phyloP scores from a whole-genome alignment of 179 eudicot genomes.

The Monotropa hypopitys region DNA sequence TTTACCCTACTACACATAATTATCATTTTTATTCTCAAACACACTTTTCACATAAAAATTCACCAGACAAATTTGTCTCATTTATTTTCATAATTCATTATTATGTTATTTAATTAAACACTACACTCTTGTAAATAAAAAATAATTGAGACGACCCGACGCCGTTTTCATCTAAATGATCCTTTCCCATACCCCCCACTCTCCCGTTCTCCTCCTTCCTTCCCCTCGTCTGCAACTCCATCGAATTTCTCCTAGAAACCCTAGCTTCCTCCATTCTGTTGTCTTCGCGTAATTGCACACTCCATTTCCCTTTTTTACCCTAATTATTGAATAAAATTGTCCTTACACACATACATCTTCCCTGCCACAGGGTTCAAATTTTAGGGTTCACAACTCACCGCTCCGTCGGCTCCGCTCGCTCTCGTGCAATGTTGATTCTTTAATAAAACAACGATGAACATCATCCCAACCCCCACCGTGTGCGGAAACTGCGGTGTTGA shows the following conservation, averaged over 20 bases:
- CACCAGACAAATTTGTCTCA: too few species aligned
- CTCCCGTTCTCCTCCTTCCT: neutral
- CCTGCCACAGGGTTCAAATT: neutral
- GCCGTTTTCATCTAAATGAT: neutral
- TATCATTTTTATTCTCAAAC: too few species aligned
- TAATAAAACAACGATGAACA: constrained; percentile 6
- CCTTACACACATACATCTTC: neutral
- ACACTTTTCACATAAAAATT: too few species aligned
- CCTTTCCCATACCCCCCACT: neutral
- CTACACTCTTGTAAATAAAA: too few species aligned
- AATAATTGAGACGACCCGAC: neutral
- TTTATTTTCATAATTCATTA: too few species aligned
- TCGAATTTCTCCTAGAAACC: neutral
- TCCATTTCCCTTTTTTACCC: neutral
- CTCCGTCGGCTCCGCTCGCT: neutral
- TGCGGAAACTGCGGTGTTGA: constrained; percentile 51
- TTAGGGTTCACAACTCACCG: neutral
- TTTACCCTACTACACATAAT: too few species aligned
- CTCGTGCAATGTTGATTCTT: neutral
- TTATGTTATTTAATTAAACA: too few species aligned
- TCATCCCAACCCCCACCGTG: constrained; percentile 9
- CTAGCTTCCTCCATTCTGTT: neutral
- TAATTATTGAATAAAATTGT: neutral
- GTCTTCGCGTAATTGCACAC: neutral
- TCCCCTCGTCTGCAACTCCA: neutral